phyloP scores from a whole-genome alignment of 331 rosid genomes.

The Arachis monticola region DNA sequence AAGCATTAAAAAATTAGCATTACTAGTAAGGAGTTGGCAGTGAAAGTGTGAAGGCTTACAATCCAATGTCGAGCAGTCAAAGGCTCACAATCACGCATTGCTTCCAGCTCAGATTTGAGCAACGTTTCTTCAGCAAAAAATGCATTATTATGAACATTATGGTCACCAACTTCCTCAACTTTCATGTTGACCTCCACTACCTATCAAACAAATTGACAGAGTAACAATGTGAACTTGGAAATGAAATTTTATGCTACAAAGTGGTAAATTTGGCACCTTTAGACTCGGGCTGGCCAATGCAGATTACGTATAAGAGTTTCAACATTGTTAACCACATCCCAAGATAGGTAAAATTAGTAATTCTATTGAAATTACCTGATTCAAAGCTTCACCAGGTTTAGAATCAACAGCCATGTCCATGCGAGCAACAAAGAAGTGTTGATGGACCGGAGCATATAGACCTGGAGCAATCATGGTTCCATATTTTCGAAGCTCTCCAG shows the following conservation, averaged over 20 bases:
- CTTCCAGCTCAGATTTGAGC: constrained; percentile 76
- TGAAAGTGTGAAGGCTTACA: constrained; percentile 57
- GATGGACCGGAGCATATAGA: constrained; percentile 95
- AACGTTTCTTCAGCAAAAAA: constrained; percentile 89
- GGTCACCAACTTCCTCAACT: constrained; percentile 90
- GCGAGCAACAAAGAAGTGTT: constrained; percentile 95
- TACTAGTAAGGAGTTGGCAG: constrained; percentile 7
- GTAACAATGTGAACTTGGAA: constrained; percentile 32
- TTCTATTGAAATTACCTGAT: constrained; percentile 69
- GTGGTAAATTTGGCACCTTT: constrained; percentile 4
- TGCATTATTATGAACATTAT: constrained; percentile 89
- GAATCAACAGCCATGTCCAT: constrained; percentile 99
- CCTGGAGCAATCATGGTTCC: constrained; percentile 96
- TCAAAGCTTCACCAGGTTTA: constrained; percentile 92
- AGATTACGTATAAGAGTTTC: neutral
- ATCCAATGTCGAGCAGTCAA: constrained; percentile 93
- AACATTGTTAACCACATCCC: neutral
- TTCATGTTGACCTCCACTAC: constrained; percentile 89
- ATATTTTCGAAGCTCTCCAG: constrained; percentile 88
- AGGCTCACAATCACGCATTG: constrained; percentile 90
- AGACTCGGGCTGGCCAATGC: neutral
- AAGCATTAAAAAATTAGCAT: constrained; percentile 23
- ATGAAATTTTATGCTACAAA: constrained; percentile 8
- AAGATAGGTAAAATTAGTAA: constrained; percentile 12
- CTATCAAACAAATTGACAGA: constrained; percentile 44